Base-by-base conservation (phyloP, 129 eudicot species). In the Flaveria trinervia region DNA sequence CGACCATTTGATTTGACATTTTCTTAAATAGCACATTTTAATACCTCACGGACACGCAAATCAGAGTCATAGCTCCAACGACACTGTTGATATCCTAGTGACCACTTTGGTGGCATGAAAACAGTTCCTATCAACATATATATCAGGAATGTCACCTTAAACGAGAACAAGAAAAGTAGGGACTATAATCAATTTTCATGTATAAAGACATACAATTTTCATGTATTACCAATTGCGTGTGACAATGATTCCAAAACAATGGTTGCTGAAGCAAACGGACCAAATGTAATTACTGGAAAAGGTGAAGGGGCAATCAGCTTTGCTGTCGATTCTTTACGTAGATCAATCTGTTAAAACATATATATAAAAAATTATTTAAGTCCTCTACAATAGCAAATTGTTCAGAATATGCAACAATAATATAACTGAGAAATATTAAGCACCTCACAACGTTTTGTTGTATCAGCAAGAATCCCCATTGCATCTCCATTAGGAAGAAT, bases 31-130 rank as follows among this genome's bases (percentile, higher is more conserved):
- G 70, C 46, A 78, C 30, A 18, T 16, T 48, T 41, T 55, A 72
- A 81, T 68, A 95, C 99, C 97, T 95, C 93, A 52, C 90, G 89
- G 82, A 94, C 99, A 80, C 96, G 86, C 44, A 75, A 83, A 84
- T 85, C 96, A 77, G 93, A 67, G 64, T 67, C 83, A 75, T 91
- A 94, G 89, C 99, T 94, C 97, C 97, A 94, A 45, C 99, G 99
- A 67, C 96, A 94, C 77, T 94, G 99, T 48, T 94, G 97, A 86
- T 94, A 91, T 17, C 97, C 99, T 67, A 94, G 77, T 36, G 97
- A 84, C 96, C 99, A 94, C 84, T 94, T 94, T 64, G 97, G 97
- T 4, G 99, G 99, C 99, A 94, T 94, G 81, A 85, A 91, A 11
- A 89, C 89, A 87, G 96, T 88, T 73, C 97, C 97, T 93, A 81